Conservation (phyloP, 2,329 filamentous ascomycete species). For the Exophiala oligosperma region DNA sequence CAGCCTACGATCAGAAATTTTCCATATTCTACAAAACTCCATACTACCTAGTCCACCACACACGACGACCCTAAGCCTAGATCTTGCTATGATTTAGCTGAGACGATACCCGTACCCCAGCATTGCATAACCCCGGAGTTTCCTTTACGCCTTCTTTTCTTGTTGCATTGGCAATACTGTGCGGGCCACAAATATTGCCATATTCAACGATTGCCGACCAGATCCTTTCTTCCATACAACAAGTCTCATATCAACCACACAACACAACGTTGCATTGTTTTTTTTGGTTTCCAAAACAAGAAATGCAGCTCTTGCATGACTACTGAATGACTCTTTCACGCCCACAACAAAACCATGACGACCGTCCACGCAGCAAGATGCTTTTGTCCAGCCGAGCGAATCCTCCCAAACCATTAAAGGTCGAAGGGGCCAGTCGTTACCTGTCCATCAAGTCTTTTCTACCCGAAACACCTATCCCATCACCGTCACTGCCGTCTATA, state of each 20-base stretch:
- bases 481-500: conserved; percentile 68
- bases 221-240: no score
- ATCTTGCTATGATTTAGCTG: background rate
- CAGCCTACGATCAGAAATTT: no score
- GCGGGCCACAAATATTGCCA: no score
- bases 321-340: conserved; percentile 19
- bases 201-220: no score
- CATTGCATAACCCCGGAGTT: no score
- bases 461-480: conserved; percentile 66
- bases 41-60: no score
- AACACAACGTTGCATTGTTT: no score
- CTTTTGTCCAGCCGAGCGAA: conserved; percentile 35
- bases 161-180: background rate
- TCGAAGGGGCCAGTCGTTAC: conserved; percentile 11
- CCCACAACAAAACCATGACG: conserved; percentile 14
- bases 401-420: conserved; percentile 30
- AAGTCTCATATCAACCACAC: no score
- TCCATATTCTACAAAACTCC: no score
- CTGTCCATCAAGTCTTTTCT: conserved; percentile 27
- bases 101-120: no score
- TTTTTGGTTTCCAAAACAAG: no score
- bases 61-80: no score
- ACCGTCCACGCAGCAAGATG: conserved; percentile 30
- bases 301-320: background rate
- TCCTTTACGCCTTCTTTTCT: conserved; percentile 2